Conservation (phyloP, 129 eudicot species). For the Centaurea solstitialis region DNA sequence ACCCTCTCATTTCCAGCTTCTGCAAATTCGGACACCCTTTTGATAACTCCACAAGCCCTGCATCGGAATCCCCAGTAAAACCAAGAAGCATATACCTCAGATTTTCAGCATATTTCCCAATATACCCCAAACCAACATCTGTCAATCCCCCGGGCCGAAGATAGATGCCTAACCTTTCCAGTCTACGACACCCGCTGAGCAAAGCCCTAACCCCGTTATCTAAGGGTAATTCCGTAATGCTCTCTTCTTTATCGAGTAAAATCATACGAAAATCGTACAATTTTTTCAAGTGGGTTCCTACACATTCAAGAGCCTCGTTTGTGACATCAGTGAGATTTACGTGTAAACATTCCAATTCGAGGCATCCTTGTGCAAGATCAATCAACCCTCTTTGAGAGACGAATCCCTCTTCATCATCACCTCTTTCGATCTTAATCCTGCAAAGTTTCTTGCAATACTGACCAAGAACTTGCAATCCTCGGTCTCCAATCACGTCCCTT, state of each 20-base stretch:
- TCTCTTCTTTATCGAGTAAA: slow-evolving; percentile 62
- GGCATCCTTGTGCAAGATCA: slow-evolving; percentile 69
- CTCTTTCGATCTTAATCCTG: slow-evolving; percentile 81
- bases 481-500: slow-evolving; percentile 68
- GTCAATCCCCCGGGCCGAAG: slow-evolving; percentile 78
- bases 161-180: slow-evolving; percentile 68
- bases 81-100: slow-evolving; percentile 88
- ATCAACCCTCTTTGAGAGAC: slow-evolving; percentile 80
- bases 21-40: slow-evolving; percentile 77
- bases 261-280: slow-evolving; percentile 70
- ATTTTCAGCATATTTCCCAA: slow-evolving; percentile 60
- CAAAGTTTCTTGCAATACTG: slow-evolving; percentile 55
- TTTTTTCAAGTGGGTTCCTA: slow-evolving; percentile 63
- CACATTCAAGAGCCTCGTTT: slow-evolving; percentile 58
- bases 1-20: slow-evolving; percentile 78
- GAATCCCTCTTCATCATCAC: slow-evolving; percentile 74
- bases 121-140: slow-evolving; percentile 63
- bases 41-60: slow-evolving; percentile 67
- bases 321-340: slow-evolving; percentile 73
- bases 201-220: slow-evolving; percentile 81
- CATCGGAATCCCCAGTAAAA: slow-evolving; percentile 71
- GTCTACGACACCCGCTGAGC: slow-evolving; percentile 54
- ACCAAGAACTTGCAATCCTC: slow-evolving; percentile 65
- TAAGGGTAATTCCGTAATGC: slow-evolving; percentile 69
- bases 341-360: slow-evolving; percentile 63